Percentiles rank a stretch among this genome's conserved stretches.
These are phyloP conservation scores for Ogataea pilisensis DNA, from an alignment of 805 yeast genomes.

Conservation along the genomic window DNA sequence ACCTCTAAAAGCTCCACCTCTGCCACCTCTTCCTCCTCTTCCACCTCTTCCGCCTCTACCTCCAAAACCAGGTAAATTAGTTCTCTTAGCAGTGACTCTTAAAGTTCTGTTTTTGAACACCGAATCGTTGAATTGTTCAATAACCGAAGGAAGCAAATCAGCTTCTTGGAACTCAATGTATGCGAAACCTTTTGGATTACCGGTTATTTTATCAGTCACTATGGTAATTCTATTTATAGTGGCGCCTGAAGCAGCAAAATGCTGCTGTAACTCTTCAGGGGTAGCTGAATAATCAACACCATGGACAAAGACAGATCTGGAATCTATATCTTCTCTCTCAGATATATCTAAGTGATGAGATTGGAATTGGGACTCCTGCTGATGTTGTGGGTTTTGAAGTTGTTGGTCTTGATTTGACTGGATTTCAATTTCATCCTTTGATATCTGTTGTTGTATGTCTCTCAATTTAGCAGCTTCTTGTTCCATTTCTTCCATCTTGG, in stretches of 20 bases:
- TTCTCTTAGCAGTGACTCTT: constrained; percentile 73
- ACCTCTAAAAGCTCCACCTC: constrained; percentile 20
- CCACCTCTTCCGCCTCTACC: constrained; percentile 48
- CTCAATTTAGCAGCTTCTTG: constrained; percentile 60
- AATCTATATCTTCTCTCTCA: constrained; percentile 61
- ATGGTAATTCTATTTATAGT: constrained; percentile 78
- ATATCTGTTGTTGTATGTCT: constrained; percentile 45
- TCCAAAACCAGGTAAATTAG: constrained; percentile 72
- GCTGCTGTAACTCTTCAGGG: constrained; percentile 75
- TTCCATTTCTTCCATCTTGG: constrained; percentile 50
- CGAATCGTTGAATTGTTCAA: constrained; percentile 56
- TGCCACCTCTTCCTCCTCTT: constrained; percentile 23
- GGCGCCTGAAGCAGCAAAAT: constrained; percentile 62
- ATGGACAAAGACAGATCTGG: constrained; percentile 76
- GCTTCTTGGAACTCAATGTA: constrained; percentile 78
- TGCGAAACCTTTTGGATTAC: constrained; percentile 84
- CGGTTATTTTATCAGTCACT: constrained; percentile 64
- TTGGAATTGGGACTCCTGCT: constrained; percentile 10
- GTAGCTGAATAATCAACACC: constrained; percentile 78
- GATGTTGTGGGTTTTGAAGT: constrained; percentile 2
- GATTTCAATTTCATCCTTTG: constrained; percentile 7
- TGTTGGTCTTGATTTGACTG: background rate
- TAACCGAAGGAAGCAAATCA: constrained; percentile 59
- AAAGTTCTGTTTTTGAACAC: constrained; percentile 64
- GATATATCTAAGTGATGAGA: constrained; percentile 19